phyloP scores from a whole-genome alignment of 2,329 filamentous ascomycete species.

The Alternaria arbusti region DNA sequence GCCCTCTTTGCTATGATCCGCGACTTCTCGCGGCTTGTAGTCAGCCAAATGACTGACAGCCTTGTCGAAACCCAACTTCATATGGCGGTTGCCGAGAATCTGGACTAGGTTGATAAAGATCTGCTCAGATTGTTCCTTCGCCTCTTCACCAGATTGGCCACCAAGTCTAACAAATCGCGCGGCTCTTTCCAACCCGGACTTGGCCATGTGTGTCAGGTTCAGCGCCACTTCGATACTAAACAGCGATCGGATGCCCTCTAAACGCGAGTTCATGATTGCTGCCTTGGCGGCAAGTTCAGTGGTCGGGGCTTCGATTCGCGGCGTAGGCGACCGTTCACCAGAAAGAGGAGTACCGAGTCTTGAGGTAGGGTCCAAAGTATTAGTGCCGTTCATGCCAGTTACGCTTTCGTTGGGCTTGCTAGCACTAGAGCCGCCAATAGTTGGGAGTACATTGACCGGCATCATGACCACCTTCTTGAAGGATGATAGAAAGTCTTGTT shows the following conservation, averaged over 20 bases:
- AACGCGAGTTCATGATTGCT: slow-evolving; percentile 92
- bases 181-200: slow-evolving; percentile 83
- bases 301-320: slow-evolving; percentile 71
- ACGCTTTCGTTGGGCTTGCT: slow-evolving; percentile 43
- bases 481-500: slow-evolving; percentile 92
- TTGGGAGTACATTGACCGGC: slow-evolving; percentile 88
- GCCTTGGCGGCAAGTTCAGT: slow-evolving; percentile 95
- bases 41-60: slow-evolving; percentile 88
- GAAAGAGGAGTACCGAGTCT: slow-evolving; percentile 48
- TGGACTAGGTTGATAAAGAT: slow-evolving; percentile 88
- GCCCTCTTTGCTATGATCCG: slow-evolving; percentile 71
- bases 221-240: slow-evolving; percentile 97
- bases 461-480: slow-evolving; percentile 99
- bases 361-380: slow-evolving; percentile 37
- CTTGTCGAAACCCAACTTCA: slow-evolving; percentile 91
- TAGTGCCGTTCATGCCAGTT: slow-evolving; percentile 33
- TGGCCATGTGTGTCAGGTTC: slow-evolving; percentile 85
- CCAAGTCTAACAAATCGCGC: slow-evolving; percentile 82
- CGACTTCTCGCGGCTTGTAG: slow-evolving; percentile 88
- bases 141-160: slow-evolving; percentile 80
- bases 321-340: slow-evolving; percentile 45
- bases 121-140: slow-evolving; percentile 83
- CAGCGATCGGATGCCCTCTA: slow-evolving; percentile 92
- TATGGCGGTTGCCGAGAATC: slow-evolving; percentile 83
- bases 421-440: slow-evolving; percentile 55